phyloP scores from a whole-genome alignment of 306 rosid genomes.

The Purshia tridentata region DNA sequence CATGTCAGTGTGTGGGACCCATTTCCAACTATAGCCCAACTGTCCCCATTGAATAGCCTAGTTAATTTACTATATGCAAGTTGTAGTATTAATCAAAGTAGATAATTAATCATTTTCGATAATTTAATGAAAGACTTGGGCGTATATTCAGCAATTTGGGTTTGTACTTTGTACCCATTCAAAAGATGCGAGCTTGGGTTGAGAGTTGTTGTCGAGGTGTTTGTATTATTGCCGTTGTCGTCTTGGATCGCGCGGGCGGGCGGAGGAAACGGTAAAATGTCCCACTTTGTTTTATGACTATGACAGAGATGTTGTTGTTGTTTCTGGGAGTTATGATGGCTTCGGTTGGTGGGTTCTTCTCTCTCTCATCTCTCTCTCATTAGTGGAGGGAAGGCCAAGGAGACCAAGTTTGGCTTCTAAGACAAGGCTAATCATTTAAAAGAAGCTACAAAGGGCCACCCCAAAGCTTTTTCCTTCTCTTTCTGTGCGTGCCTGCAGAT shows the following conservation, averaged over 20 bases:
- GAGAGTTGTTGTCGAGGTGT: neutral
- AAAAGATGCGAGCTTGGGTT: neutral
- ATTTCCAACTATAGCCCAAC: slow-evolving; percentile 20
- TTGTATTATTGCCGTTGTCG: neutral
- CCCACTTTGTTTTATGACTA: neutral
- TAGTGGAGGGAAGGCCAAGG: slow-evolving; percentile 9
- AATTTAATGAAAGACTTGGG: neutral
- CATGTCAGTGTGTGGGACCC: slow-evolving; percentile 15
- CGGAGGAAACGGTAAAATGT: slow-evolving; percentile 31
- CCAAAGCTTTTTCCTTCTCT: neutral
- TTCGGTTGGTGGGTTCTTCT: slow-evolving; percentile 19
- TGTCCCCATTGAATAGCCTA: neutral
- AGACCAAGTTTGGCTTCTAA: slow-evolving; percentile 37
- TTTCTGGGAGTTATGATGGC: neutral
- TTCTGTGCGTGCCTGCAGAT: slow-evolving; percentile 4
- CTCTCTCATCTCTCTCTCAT: too few species aligned
- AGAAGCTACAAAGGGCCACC: neutral
- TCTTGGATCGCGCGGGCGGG: neutral
- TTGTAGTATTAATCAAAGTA: too few species aligned
- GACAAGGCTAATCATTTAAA: slow-evolving; percentile 41
- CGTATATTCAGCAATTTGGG: neutral
- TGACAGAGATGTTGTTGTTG: neutral
- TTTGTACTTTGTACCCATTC: neutral
- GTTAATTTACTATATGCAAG: neutral
- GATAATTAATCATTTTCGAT: too few species aligned